Conservation (phyloP, 2,329 filamentous ascomycete genomes). For the Fusarium odoratissimum region DNA sequence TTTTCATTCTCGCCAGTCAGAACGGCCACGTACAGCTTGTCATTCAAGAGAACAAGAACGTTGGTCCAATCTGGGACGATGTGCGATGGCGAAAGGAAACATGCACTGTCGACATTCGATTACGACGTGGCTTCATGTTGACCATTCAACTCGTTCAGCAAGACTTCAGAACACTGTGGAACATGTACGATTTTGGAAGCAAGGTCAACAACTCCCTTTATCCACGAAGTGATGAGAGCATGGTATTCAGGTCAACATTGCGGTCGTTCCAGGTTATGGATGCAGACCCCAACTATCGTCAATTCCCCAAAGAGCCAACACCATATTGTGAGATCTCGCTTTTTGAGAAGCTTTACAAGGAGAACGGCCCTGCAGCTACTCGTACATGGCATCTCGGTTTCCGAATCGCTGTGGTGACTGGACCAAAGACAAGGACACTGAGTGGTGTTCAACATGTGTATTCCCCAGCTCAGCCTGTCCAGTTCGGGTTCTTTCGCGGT, state of each 20-base stretch:
- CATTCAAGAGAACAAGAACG: conserved; percentile 75
- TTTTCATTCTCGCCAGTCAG: conserved; percentile 82
- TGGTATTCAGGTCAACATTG: conserved; percentile 76
- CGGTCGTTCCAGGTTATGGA: conserved; percentile 86
- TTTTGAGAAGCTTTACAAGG: conserved; percentile 77
- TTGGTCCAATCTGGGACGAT: conserved; percentile 82
- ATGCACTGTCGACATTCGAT: conserved; percentile 72
- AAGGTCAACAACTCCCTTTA: conserved; percentile 79
- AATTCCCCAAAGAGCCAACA: conserved; percentile 81
- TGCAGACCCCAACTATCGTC: conserved; percentile 72
- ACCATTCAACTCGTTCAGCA: conserved; percentile 76
- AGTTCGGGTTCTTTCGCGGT: conserved; percentile 80
- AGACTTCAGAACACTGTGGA: conserved; percentile 84
- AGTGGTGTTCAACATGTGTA: conserved; percentile 80
- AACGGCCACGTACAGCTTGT: conserved; percentile 79
- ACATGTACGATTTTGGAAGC: conserved; percentile 85
- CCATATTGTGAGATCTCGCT: conserved; percentile 77
- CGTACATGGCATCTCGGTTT: conserved; percentile 82
- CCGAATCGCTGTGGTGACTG: conserved; percentile 81
- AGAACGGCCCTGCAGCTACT: conserved; percentile 77
- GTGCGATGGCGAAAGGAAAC: conserved; percentile 80
- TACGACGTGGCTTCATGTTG: conserved; percentile 81
- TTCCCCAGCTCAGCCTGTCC: conserved; percentile 72
- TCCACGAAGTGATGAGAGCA: conserved; percentile 74
- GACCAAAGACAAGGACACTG: conserved; percentile 79